Base-by-base conservation (phyloP, 805 yeast species). In the Ogataea siamensis region DNA sequence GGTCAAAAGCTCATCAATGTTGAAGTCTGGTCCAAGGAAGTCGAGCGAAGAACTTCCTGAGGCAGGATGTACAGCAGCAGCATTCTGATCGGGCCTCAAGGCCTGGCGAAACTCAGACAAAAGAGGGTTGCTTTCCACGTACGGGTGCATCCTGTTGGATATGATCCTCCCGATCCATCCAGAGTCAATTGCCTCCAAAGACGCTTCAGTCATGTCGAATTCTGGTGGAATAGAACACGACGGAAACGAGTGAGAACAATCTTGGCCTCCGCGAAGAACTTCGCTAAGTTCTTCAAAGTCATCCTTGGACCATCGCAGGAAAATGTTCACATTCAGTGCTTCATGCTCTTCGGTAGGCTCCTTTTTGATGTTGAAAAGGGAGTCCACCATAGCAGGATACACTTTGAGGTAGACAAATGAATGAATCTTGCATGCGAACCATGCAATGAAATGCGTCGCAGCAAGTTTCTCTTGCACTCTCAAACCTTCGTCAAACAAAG, bases 401-500 rank as follows among this genome's bases (percentile, higher is more conserved):
- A 39, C 18, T 7, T 34, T 34, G 8, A 24, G 19, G 25, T 49
- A 46, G 9, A 45, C 29, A 23, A 30, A 53, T 2, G 51, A 40
- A 25, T 50, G 46, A 7, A 45, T 21, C 26, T 50, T 50, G 31
- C 43, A 37, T 12, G 32, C 33, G 12, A 47, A 39, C 59, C 59
- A 54, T 4, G 58, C 56, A 27, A 20, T 41, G 39, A 39, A 54
- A 32, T 54, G 52, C n/a, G 42, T 38, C 18, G 47, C 43, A 10
- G 49, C 38, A 5, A 50, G 28, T 19, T 29, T 42, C 8, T 26
- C 34, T 17, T 39, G 45, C 15, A 31, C 10, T 4, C 17, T 20
- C 8, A 44, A 18, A 7, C 29, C 26, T 1, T n/a, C 8, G 7
- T 39, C 28, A 12, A 39, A 32, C 3, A 20, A 3, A 4, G 5